Percentiles rank a stretch among this genome's conserved stretches.
These are phyloP conservation scores for Termitomyces titanicus DNA, from an alignment of 768 basidiomycete species.

Conservation along the genomic window DNA sequence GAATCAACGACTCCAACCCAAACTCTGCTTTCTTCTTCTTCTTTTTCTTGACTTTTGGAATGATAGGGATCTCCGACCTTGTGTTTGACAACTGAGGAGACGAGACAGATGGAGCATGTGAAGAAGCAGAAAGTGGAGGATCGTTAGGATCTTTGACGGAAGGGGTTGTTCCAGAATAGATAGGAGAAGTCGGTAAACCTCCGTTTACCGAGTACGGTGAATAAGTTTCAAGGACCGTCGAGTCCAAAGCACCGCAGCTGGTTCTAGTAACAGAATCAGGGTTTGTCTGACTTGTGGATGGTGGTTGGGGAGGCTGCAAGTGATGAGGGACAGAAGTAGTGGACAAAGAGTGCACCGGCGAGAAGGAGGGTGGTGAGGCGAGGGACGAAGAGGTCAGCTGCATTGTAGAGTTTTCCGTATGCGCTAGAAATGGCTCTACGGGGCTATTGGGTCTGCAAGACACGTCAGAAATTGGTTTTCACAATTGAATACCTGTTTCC, in stretches of 20 bases:
- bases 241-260: not conserved
- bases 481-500: not conserved
- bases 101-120: not conserved
- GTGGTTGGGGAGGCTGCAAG: not conserved
- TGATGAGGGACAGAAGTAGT: not conserved
- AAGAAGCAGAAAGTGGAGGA: not conserved
- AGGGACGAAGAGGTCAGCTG: slow-evolving; percentile 16
- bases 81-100: not conserved
- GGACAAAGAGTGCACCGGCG: not conserved
- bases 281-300: not conserved
- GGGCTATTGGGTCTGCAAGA: not conserved
- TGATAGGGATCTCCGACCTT: not conserved
- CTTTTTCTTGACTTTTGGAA: slow-evolving; percentile 2
- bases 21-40: slow-evolving; percentile 13
- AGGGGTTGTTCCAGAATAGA: not conserved
- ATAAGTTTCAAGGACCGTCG: not conserved
- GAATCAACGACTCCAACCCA: slow-evolving; percentile 10
- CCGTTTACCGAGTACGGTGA: not conserved
- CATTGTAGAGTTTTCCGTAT: slow-evolving; percentile 6
- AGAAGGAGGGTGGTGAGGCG: slow-evolving; percentile 6
- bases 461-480: not conserved
- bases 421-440: not conserved
- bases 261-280: not conserved
- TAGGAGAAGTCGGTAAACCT: not conserved
- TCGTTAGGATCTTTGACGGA: not conserved